Percentiles rank a stretch among this genome's conserved stretches.
These are phyloP conservation scores for Gracilariopsis chorda DNA, from an alignment of 23 red algal genomes.

Conservation along the genomic window DNA sequence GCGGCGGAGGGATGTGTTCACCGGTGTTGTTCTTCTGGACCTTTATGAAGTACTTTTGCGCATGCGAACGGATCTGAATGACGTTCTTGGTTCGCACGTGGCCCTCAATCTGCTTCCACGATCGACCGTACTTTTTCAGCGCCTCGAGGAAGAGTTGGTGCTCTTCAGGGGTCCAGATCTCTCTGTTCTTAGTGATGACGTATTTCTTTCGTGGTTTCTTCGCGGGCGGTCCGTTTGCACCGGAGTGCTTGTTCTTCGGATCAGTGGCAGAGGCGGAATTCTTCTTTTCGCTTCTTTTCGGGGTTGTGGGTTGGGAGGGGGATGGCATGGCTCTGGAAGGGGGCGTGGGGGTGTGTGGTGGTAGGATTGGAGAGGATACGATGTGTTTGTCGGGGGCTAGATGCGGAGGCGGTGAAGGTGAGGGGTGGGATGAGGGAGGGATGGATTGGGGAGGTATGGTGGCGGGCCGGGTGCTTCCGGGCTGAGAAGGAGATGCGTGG, in stretches of 20 bases:
- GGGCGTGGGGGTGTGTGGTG: not conserved
- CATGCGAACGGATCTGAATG: constrained; percentile 96
- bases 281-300: not conserved
- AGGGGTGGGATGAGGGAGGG: not conserved
- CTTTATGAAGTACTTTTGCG: constrained; percentile 99
- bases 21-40: constrained; percentile 84
- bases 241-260: not conserved
- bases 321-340: not conserved
- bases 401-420: not conserved
- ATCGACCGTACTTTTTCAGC: constrained; percentile 83
- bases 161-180: constrained; percentile 93
- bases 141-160: constrained; percentile 92
- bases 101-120: constrained; percentile 94
- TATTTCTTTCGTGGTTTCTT: constrained; percentile 97
- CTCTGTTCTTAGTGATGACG: constrained; percentile 74
- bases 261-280: not conserved
- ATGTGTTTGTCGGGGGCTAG: not conserved
- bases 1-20: constrained; percentile 83
- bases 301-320: not conserved
- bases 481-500: no score
- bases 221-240: constrained; percentile 13
- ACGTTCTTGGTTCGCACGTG: constrained; percentile 93
- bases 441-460: no score
- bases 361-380: not conserved
- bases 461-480: no score